Evolutionary conservation across 1,139 yeast species (phyloP).

Genomic region (Zygoascus sp.): DNA sequence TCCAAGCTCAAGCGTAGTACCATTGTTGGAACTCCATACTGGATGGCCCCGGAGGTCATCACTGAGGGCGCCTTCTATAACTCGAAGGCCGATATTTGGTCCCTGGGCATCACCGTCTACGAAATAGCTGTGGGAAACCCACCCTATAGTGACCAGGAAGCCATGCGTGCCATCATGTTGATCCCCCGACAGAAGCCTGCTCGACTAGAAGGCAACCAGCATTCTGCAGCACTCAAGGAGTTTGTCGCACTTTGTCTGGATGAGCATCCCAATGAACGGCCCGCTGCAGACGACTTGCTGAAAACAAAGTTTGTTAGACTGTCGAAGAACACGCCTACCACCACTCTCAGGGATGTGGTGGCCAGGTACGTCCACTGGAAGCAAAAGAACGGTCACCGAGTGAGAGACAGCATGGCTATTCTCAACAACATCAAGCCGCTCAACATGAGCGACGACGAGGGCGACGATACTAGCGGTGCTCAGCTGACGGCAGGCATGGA

Average conservation of each 20-base stretch:
- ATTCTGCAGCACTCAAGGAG: constrained; percentile 73
- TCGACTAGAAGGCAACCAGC: constrained; percentile 83
- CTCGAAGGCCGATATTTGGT: constrained; percentile 88
- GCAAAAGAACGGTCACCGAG: constrained; percentile 28
- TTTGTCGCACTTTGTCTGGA: constrained; percentile 87
- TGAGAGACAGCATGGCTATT: constrained; percentile 31
- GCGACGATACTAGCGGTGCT: constrained; percentile 43
- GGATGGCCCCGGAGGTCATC: constrained; percentile 99
- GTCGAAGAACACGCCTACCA: constrained; percentile 57
- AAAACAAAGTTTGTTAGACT: constrained; percentile 67
- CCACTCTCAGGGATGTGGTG: constrained; percentile 68
- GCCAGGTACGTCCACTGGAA: constrained; percentile 73
- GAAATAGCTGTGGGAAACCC: constrained; percentile 98
- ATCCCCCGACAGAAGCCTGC: constrained; percentile 94
- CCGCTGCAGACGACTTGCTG: constrained; percentile 77
- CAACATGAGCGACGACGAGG: constrained; percentile 30
- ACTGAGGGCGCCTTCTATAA: constrained; percentile 87
- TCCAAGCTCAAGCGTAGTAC: constrained; percentile 78
- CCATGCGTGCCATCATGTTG: constrained; percentile 89
- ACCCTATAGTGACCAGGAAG: constrained; percentile 94
- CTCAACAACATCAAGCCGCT: constrained; percentile 23
- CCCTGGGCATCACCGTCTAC: constrained; percentile 86
- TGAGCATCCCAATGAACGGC: constrained; percentile 86
- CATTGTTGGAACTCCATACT: constrained; percentile 97
- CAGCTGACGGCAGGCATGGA: neutral